Percentiles rank a stretch among this genome's conserved stretches.
These are phyloP conservation scores for Phytophthora quininea DNA, from an alignment of 352 stramenopile species.

Conservation along the genomic window DNA sequence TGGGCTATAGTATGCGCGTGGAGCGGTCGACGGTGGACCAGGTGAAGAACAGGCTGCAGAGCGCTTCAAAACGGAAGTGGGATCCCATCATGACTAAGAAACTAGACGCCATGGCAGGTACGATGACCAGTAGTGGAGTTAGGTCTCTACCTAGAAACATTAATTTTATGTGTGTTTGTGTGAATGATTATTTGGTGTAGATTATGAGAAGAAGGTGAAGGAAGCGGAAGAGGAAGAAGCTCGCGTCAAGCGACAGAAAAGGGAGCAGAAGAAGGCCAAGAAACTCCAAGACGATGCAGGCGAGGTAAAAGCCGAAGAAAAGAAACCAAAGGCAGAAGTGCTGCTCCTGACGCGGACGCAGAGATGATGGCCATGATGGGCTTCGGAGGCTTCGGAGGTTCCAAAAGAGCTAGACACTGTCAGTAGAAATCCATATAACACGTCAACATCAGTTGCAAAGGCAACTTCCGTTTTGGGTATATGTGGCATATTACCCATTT, in stretches of 20 bases:
- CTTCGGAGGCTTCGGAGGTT: slow-evolving; percentile 86
- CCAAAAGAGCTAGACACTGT: slow-evolving; percentile 59
- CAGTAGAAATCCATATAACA: neutral
- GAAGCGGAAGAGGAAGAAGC: slow-evolving; percentile 69
- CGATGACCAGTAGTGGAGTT: neutral
- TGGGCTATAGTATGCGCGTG: slow-evolving; percentile 93
- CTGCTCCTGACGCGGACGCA: slow-evolving; percentile 47
- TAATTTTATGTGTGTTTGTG: neutral
- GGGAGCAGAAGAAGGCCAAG: slow-evolving; percentile 76
- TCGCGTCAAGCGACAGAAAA: slow-evolving; percentile 75
- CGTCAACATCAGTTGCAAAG: neutral
- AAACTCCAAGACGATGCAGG: slow-evolving; percentile 33
- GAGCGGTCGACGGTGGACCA: slow-evolving; percentile 87
- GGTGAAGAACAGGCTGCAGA: slow-evolving; percentile 89
- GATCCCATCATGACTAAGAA: slow-evolving; percentile 85
- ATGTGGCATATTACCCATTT: neutral
- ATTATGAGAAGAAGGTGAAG: slow-evolving; percentile 89
- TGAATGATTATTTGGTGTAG: slow-evolving; percentile 22
- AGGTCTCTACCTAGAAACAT: neutral
- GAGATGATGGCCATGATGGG: slow-evolving; percentile 94
- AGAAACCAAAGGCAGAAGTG: slow-evolving; percentile 17
- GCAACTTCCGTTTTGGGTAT: neutral
- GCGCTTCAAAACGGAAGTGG: slow-evolving; percentile 82
- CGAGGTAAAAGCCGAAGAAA: slow-evolving; percentile 10
- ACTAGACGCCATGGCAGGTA: slow-evolving; percentile 77